A percentile compares a stretch with the other conserved stretches of the same genome.
phyloP scores from a whole-genome alignment of 1,284 basidiomycete genomes.

The Malassezia globosa region DNA sequence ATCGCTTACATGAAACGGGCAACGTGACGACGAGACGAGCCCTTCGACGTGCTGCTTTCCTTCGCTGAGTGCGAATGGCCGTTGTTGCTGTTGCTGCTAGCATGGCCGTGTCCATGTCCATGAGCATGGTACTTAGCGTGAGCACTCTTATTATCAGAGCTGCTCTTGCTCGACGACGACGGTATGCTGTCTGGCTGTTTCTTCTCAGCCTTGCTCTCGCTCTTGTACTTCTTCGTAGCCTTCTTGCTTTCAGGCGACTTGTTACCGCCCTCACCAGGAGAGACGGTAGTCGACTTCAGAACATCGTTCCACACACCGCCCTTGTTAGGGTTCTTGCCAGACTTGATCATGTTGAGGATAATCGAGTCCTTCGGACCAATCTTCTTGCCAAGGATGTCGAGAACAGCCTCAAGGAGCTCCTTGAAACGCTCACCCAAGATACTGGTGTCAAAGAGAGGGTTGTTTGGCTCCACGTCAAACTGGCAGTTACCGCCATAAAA shows the following conservation, averaged over 20 bases:
- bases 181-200: too few species aligned
- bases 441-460: constrained; percentile 4
- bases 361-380: constrained; percentile 16
- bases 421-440: constrained; percentile 12
- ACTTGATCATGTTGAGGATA: not conserved
- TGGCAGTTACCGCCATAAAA: constrained; percentile 18
- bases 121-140: too few species aligned
- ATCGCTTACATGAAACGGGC: too few species aligned
- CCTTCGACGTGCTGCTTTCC: too few species aligned
- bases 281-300: not conserved
- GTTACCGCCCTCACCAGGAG: constrained; percentile 17
- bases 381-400: constrained; percentile 19
- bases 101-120: too few species aligned
- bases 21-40: too few species aligned
- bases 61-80: too few species aligned
- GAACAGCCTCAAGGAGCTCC: constrained; percentile 1
- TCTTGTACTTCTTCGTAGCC: constrained; percentile 1
- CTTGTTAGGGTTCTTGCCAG: constrained; percentile 19
- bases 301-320: not conserved
- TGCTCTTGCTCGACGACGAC: too few species aligned
- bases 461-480: constrained; percentile 7
- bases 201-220: not conserved
- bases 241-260: constrained; percentile 4
- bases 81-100: too few species aligned
- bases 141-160: too few species aligned